A percentile compares a stretch with the other conserved stretches of the same genome.
These are phyloP conservation scores for Curvularia lunata DNA, from an alignment of 2,329 filamentous ascomycete genomes.

Conservation along the genomic window DNA sequence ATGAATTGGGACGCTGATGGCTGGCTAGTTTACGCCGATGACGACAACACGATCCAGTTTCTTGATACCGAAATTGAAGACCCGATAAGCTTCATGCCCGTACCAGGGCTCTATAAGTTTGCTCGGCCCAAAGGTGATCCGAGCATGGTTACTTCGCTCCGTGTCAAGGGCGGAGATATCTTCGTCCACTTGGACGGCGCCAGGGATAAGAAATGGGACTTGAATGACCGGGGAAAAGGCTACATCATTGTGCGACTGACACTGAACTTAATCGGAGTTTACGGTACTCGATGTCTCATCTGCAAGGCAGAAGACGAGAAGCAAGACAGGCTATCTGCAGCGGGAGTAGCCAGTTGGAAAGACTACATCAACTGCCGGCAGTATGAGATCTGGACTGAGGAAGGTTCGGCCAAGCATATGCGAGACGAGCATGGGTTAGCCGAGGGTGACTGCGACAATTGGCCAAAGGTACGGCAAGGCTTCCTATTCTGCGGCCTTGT, in stretches of 20 bases:
- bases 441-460: background rate
- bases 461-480: background rate
- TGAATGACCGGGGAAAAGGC: background rate
- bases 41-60: background rate
- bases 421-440: background rate
- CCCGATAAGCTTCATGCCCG: background rate
- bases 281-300: background rate
- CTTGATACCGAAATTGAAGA: background rate
- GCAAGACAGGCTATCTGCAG: background rate
- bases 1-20: background rate
- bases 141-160: no score
- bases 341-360: background rate
- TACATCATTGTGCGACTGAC: background rate
- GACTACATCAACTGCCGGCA: background rate
- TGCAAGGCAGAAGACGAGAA: background rate
- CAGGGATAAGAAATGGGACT: background rate
- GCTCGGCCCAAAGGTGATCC: background rate
- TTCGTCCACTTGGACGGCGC: background rate
- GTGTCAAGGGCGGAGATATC: background rate
- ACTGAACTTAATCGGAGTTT: background rate
- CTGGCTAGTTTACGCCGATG: background rate
- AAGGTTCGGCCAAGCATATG: background rate
- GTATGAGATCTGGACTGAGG: background rate
- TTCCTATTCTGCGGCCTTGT: background rate
- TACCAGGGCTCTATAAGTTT: background rate